Conservation (phyloP, 192 early-diverging fungal species). For the Powellomyces hirtus region DNA sequence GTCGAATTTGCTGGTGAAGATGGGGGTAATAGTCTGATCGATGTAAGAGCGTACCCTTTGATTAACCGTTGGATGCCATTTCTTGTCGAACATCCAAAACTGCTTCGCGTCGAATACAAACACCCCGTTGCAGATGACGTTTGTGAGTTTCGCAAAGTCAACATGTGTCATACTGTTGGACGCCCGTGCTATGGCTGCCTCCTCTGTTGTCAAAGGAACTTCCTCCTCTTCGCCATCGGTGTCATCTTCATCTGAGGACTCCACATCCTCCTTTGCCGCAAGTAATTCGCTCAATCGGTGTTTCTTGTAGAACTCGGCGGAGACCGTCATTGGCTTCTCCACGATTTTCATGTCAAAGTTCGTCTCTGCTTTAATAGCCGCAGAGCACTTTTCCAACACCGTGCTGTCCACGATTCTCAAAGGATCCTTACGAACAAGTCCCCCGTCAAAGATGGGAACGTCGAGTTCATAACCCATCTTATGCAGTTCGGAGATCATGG, state of each 20-base stretch:
- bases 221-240: background rate
- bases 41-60: background rate
- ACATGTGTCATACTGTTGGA: background rate
- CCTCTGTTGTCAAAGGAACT: no score
- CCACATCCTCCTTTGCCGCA: no score
- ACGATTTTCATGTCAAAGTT: background rate
- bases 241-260: no score
- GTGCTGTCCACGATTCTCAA: background rate
- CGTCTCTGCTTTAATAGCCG: background rate
- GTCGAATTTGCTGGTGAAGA: background rate
- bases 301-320: slow-evolving; percentile 1
- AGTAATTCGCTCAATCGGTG: background rate
- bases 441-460: slow-evolving; percentile 9
- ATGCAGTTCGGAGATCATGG: no score
- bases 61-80: background rate
- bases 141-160: background rate
- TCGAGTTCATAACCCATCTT: no score
- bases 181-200: no score
- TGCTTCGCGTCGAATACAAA: background rate
- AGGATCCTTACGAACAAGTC: background rate
- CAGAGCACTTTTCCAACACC: background rate
- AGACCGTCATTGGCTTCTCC: slow-evolving; percentile 11
- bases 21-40: background rate
- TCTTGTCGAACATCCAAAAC: slow-evolving; percentile 2
- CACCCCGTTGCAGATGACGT: background rate